phyloP scores from a whole-genome alignment of 2,329 filamentous ascomycete genomes.

The Fusarium sterilihyphosum region DNA sequence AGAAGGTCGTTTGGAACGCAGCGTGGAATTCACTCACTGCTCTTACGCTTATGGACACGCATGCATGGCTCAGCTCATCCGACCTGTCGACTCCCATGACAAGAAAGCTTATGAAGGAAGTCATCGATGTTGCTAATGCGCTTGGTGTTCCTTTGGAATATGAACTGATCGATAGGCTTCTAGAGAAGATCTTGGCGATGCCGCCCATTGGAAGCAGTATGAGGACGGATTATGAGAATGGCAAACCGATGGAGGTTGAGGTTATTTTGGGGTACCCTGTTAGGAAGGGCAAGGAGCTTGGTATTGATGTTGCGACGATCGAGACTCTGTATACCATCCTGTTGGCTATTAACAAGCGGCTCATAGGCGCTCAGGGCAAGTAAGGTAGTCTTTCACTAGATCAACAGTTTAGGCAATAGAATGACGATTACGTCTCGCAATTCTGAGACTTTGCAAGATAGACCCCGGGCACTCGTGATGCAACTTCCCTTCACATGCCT shows the following conservation, averaged over 20 bases:
- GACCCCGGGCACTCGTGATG: too few relatives aligned
- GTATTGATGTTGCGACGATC: slow-evolving; percentile 64
- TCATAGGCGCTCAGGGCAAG: background rate
- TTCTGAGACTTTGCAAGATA: fast-evolving
- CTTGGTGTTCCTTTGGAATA: slow-evolving; percentile 59
- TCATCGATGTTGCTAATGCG: slow-evolving; percentile 66
- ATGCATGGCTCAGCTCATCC: slow-evolving; percentile 58
- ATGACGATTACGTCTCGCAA: too few relatives aligned
- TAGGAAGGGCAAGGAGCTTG: slow-evolving; percentile 62
- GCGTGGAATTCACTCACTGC: slow-evolving; percentile 70
- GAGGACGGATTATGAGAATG: slow-evolving; percentile 66
- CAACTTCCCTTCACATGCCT: background rate
- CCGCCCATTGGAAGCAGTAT: slow-evolving; percentile 61
- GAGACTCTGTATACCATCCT: slow-evolving; percentile 50
- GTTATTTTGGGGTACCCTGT: slow-evolving; percentile 71
- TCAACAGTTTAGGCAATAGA: too few relatives aligned
- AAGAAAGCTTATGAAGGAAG: slow-evolving; percentile 60
- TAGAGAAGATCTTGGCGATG: slow-evolving; percentile 58
- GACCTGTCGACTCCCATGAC: slow-evolving; percentile 60
- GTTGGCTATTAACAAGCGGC: slow-evolving; percentile 45
- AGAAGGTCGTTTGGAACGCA: slow-evolving; percentile 69
- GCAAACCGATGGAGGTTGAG: slow-evolving; percentile 69
- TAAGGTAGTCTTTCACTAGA: background rate
- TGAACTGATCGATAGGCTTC: slow-evolving; percentile 57
- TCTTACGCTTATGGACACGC: slow-evolving; percentile 62